A percentile compares a stretch with the other conserved stretches of the same genome.
Conservation (phyloP, 441 rosid species). For the Gossypium schwendimanii region DNA sequence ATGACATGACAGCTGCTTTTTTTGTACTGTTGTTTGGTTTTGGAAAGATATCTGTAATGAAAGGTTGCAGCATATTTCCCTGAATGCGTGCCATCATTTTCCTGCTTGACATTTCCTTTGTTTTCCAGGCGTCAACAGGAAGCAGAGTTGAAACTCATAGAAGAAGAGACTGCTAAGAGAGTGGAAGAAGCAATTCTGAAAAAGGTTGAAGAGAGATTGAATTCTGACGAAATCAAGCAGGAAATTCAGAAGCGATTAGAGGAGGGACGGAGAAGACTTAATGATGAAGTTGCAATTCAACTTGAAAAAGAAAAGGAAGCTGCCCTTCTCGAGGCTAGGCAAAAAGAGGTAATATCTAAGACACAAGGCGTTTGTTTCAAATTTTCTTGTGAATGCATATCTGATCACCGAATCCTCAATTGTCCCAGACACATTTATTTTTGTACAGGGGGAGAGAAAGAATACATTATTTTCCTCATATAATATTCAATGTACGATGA, state of each 20-base stretch:
- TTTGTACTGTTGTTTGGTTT: slow-evolving; percentile 28
- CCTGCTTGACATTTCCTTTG: slow-evolving; percentile 37
- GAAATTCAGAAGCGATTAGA: slow-evolving; percentile 63
- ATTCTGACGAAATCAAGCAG: slow-evolving; percentile 53
- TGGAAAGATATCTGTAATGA: slow-evolving; percentile 30
- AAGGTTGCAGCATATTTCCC: slow-evolving; percentile 12
- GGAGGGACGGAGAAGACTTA: slow-evolving; percentile 65
- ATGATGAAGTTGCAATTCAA: slow-evolving; percentile 65
- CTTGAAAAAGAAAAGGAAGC: slow-evolving; percentile 84
- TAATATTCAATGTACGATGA: too few species aligned
- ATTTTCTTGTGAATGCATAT: neutral
- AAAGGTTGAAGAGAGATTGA: slow-evolving; percentile 78
- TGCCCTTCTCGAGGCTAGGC: slow-evolving; percentile 56
- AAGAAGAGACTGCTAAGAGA: slow-evolving; percentile 86
- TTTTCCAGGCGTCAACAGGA: slow-evolving; percentile 78
- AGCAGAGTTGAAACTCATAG: slow-evolving; percentile 77
- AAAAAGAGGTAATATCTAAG: slow-evolving; percentile 55
- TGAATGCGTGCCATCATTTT: slow-evolving; percentile 15
- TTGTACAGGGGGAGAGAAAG: neutral
- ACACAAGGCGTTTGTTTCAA: neutral
- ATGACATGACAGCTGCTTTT: slow-evolving; percentile 18
- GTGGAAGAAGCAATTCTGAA: slow-evolving; percentile 70
- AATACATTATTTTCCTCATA: too few species aligned
- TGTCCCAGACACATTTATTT: neutral
- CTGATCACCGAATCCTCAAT: neutral